phyloP scores from a whole-genome alignment of 495 filamentous ascomycete genomes.

The Rhizodiscina lignyota region DNA sequence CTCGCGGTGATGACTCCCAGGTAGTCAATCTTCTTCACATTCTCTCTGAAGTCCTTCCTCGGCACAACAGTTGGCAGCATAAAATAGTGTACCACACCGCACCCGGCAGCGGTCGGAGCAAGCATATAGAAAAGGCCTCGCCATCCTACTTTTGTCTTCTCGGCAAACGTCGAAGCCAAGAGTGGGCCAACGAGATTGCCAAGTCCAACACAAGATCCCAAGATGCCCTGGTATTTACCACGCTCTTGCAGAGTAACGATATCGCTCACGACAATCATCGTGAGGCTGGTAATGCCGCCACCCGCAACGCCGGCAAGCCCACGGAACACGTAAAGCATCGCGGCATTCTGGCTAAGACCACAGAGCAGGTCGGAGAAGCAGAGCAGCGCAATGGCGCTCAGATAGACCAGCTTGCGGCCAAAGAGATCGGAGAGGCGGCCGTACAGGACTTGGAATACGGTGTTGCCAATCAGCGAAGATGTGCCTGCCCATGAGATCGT shows the following conservation, averaged over 20 bases:
- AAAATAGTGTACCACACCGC: conserved; percentile 16
- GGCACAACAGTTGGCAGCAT: conserved; percentile 21
- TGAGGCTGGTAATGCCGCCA: conserved; percentile 15
- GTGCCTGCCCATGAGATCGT: conserved; percentile 63
- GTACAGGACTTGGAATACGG: conserved; percentile 48
- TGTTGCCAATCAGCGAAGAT: conserved; percentile 56
- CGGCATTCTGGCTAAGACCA: conserved; percentile 11
- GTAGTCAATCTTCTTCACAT: conserved; percentile 38
- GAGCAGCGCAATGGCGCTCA: conserved; percentile 12
- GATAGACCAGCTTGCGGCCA: conserved; percentile 31
- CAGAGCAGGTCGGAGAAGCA: conserved; percentile 12
- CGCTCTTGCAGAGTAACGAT: conserved; percentile 16
- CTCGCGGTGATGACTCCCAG: conserved; percentile 32
- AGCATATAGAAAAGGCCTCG: conserved; percentile 17
- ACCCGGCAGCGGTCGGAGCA: conserved; percentile 12
- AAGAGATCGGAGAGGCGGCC: conserved; percentile 42
- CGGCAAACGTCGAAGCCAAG: conserved; percentile 13
- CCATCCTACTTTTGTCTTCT: conserved; percentile 14
- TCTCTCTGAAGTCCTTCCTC: conserved; percentile 17
- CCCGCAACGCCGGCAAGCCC: conserved; percentile 6
- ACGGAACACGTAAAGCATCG: conserved; percentile 12
- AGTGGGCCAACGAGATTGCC: conserved; percentile 17
- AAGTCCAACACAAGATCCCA: conserved; percentile 15
- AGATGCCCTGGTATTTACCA: conserved; percentile 21
- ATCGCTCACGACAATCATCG: conserved; percentile 20